phyloP scores from a whole-genome alignment of 176 grass and related monocot genomes.

The Carex parvula region DNA sequence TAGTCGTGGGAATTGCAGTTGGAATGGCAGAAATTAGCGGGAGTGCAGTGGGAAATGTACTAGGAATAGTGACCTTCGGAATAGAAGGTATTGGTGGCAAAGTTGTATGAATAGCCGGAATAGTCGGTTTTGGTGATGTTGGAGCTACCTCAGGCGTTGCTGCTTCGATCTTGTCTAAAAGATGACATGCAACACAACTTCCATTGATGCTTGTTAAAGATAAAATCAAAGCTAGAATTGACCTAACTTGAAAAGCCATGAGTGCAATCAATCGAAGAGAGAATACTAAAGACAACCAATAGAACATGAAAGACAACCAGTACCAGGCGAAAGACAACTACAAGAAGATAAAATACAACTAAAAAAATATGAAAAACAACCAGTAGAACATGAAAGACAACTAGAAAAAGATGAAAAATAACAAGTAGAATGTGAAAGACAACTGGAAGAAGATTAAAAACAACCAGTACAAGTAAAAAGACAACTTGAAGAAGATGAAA shows the following conservation, averaged over 20 bases:
- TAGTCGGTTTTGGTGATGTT: neutral
- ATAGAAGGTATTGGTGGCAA: slow-evolving; percentile 39
- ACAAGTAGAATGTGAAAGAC: too few relatives aligned
- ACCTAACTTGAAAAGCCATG: neutral
- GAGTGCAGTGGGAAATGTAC: neutral
- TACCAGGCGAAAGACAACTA: too few relatives aligned
- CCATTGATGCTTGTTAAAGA: neutral
- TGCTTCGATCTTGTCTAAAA: neutral
- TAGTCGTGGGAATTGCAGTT: too few relatives aligned
- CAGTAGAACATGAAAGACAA: too few relatives aligned
- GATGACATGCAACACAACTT: neutral
- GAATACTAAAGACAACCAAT: neutral
- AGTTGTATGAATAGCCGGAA: slow-evolving; percentile 39
- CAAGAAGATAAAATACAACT: too few relatives aligned
- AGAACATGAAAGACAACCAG: too few relatives aligned
- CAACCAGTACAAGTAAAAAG: too few relatives aligned
- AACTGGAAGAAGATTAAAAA: too few relatives aligned
- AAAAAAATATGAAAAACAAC: too few relatives aligned
- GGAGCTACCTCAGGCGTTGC: neutral
- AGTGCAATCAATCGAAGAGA: neutral
- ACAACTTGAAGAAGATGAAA: too few relatives aligned
- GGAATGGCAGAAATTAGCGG: neutral
- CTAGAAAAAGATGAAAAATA: too few relatives aligned
- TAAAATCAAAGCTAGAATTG: neutral
- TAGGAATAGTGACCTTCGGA: slow-evolving; percentile 31